Evolutionary conservation across 2,329 filamentous ascomycete genomes (phyloP).

Genomic region (Xylariaceae sp.): DNA sequence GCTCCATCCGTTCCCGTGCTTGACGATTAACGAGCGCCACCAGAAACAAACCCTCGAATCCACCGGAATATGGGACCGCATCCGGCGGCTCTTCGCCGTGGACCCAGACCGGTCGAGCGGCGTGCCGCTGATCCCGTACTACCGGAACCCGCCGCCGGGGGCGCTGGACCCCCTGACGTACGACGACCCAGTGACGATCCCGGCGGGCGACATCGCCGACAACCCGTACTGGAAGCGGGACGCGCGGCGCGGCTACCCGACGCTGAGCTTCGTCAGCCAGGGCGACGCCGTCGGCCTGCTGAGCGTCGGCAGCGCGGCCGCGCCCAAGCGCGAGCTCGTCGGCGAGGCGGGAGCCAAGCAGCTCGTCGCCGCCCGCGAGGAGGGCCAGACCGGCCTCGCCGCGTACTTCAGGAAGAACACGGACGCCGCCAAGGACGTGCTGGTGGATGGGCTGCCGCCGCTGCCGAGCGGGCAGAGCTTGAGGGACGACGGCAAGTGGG

Average conservation of each 20-base stretch:
- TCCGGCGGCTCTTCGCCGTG: slow-evolving; percentile 78
- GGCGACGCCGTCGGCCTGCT: slow-evolving; percentile 84
- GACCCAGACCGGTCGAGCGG: slow-evolving; percentile 89
- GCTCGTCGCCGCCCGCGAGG: slow-evolving; percentile 74
- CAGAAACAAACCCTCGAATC: slow-evolving; percentile 98
- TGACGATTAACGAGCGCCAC: background rate
- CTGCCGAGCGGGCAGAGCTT: slow-evolving; percentile 71
- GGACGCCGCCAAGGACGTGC: slow-evolving; percentile 58
- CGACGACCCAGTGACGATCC: slow-evolving; percentile 80
- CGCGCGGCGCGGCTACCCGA: slow-evolving; percentile 78
- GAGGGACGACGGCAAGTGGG: slow-evolving; percentile 54
- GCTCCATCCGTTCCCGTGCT: slow-evolving; percentile 1
- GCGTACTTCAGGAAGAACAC: slow-evolving; percentile 70
- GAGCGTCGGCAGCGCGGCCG: slow-evolving; percentile 77
- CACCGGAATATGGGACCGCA: slow-evolving; percentile 79
- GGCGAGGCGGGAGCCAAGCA: slow-evolving; percentile 69
- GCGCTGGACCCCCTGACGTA: slow-evolving; percentile 70
- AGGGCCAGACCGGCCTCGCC: slow-evolving; percentile 69
- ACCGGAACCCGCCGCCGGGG: slow-evolving; percentile 83
- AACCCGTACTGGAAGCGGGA: slow-evolving; percentile 98
- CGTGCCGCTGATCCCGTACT: slow-evolving; percentile 90
- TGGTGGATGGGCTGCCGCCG: slow-evolving; percentile 82
- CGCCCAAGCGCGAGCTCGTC: slow-evolving; percentile 81
- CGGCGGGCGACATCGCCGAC: slow-evolving; percentile 85
- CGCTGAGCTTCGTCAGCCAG: slow-evolving; percentile 78